Base-by-base conservation (phyloP, 2,329 filamentous ascomycete species). In the Camillea tinctor region DNA sequence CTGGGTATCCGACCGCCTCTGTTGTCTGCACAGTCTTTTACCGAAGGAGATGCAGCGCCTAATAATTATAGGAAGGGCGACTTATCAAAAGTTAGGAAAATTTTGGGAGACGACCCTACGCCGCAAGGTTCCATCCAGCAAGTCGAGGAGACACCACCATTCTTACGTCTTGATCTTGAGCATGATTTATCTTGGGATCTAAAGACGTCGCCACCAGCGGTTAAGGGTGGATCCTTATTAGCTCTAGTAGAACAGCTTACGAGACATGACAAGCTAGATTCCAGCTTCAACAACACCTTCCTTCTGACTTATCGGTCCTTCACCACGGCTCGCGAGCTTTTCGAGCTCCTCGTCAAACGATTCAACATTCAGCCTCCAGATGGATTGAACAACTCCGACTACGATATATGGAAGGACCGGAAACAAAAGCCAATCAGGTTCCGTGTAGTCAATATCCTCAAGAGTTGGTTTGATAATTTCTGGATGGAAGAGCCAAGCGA, bases 401-500 rank as follows among this genome's bases (percentile, higher is more conserved):
- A 91, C 69, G 91, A 97, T 58, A 81, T 85, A 26, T 99, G 95
- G 95, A 87, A 91, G 40, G 92, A 97, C 73, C 88, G 89, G 72
- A 99, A 99, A 78, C 95, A 98, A 74, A 97, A 96, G 72, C 90
- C 92, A 4, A 97, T 98, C 62, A 87, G 95, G 40, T 96, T 99
- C 79, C 88, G 95, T 50, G 93, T 99, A 1, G 93, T 99, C 65
- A 99, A 98, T 71, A 98, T 97, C 65, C 80, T 99, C 53, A 98
- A 98, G 82, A 96, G 88, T 76, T 99, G 95, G 95, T 95, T 99
- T 68, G 95, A 98, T 73, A 93, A 90, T 69, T 98, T 95, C 75
- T 99, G 95, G 95, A 97, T 98, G 93, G 95, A 99, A 73, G 91
- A 93, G 54, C 88, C 89, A 64, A 93, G 88, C 71, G 91, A 94